Evolutionary conservation across 306 rosid genomes (phyloP).

Genomic region (Medicago ruthenica): DNA sequence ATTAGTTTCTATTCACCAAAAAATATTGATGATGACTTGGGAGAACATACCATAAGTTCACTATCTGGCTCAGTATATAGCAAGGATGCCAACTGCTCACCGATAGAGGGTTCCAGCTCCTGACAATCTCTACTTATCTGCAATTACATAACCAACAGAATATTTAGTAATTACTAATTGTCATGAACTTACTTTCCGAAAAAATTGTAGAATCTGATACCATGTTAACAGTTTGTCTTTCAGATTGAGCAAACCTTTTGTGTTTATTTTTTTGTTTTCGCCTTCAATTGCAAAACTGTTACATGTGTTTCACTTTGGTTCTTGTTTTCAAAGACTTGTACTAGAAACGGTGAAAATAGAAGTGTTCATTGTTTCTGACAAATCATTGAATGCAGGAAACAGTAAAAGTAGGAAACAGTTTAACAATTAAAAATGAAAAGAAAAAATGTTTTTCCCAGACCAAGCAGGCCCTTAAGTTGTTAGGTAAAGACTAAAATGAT

Average conservation of each 20-base stretch:
- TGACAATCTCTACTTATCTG: slow-evolving; percentile 99
- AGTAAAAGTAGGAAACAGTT: not conserved
- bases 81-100: slow-evolving; percentile 97
- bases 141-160: slow-evolving; percentile 45
- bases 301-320: not conserved
- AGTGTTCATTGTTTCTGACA: not conserved
- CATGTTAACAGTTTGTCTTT: not conserved
- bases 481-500: slow-evolving; percentile 15
- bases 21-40: slow-evolving; percentile 9
- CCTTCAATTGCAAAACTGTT: not conserved
- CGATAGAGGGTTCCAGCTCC: slow-evolving; percentile 89
- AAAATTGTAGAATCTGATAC: slow-evolving; percentile 1
- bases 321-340: slow-evolving; percentile 7
- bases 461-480: not conserved
- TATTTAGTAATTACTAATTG: slow-evolving; percentile 7
- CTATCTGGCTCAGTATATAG: slow-evolving; percentile 98
- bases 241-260: not conserved
- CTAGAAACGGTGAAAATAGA: not conserved
- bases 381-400: not conserved
- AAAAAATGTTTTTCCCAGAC: not conserved
- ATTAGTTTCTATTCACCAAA: slow-evolving; percentile 4
- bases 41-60: slow-evolving; percentile 90
- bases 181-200: not conserved
- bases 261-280: not conserved
- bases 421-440: not conserved